These are phyloP conservation scores for Aspergillus sp. DNA, from an alignment of 2,329 filamentous ascomycete species.

Conservation along the genomic window DNA sequence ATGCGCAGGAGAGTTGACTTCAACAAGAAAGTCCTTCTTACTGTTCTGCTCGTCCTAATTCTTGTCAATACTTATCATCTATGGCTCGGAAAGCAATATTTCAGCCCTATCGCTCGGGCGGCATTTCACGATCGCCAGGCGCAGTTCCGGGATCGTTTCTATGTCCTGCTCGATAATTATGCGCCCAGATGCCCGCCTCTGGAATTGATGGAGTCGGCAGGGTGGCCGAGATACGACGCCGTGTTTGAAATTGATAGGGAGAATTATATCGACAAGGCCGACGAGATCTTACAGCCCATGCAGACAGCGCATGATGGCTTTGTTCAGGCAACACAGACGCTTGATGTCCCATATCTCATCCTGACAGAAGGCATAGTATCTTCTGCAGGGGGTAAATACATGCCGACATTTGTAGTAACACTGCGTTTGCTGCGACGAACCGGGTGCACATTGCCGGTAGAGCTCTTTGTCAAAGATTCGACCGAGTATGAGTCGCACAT, in stretches of 20 bases:
- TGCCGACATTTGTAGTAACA: conserved; percentile 42
- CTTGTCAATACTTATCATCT: conserved; percentile 4
- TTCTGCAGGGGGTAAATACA: conserved; percentile 38
- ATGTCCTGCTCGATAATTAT: conserved; percentile 11
- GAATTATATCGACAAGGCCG: conserved; percentile 21
- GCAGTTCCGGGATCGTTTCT: conserved; percentile 14
- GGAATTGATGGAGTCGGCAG: conserved; percentile 4
- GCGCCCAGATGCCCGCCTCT: conserved; percentile 12
- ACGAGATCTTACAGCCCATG: conserved; percentile 22
- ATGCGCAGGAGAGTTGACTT: not conserved
- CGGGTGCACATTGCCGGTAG: conserved; percentile 42
- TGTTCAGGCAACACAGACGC: conserved; percentile 21
- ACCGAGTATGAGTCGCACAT: conserved; percentile 29
- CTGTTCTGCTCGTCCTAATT: conserved; percentile 2
- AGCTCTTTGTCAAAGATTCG: conserved; percentile 28
- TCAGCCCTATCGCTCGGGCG: not conserved
- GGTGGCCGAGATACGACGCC: conserved; percentile 11
- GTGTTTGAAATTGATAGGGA: conserved; percentile 11
- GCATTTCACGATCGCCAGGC: conserved; percentile 5
- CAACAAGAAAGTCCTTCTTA: conserved; percentile 1
- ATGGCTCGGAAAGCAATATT: conserved; percentile 1
- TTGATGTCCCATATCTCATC: conserved; percentile 19
- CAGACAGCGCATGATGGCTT: conserved; percentile 29
- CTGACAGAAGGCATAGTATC: conserved; percentile 42
- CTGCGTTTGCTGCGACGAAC: conserved; percentile 43